These are phyloP conservation scores for Recurvomyces mirabilis DNA, from an alignment of 495 filamentous ascomycete genomes.

Conservation along the genomic window DNA sequence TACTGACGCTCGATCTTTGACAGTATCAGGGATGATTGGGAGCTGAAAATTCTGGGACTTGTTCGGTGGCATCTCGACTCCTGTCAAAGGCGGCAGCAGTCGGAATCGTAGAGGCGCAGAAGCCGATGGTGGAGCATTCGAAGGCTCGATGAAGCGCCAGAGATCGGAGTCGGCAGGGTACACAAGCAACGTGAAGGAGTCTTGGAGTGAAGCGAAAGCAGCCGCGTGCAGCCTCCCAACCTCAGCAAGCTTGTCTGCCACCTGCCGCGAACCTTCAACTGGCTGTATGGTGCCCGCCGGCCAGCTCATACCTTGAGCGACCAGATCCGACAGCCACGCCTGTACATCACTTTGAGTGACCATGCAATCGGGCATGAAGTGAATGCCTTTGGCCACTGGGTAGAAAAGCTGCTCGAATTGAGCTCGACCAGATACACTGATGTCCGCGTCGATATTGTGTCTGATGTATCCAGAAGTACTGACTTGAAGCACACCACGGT, in stretches of 20 bases:
- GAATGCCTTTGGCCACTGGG: slow-evolving; percentile 3
- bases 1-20: too few relatives aligned
- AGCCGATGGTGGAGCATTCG: background rate
- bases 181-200: slow-evolving; percentile 7
- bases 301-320: background rate
- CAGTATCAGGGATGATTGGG: too few relatives aligned
- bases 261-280: background rate
- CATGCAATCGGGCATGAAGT: slow-evolving; percentile 4
- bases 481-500: background rate
- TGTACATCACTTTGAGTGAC: slow-evolving; percentile 5
- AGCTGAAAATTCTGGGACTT: too few relatives aligned
- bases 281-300: slow-evolving; percentile 3
- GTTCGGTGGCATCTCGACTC: too few relatives aligned
- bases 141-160: slow-evolving; percentile 9
- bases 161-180: slow-evolving; percentile 1
- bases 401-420: slow-evolving; percentile 3
- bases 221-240: slow-evolving; percentile 2
- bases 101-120: slow-evolving; percentile 3
- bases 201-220: slow-evolving; percentile 8
- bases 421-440: background rate
- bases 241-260: slow-evolving; percentile 1
- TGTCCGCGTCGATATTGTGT: background rate
- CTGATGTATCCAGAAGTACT: background rate
- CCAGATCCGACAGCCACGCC: background rate
- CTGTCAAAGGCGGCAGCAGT: background rate